Evolutionary conservation across 169 alveolate genomes (phyloP).

Genomic region (Theileria annulata): DNA sequence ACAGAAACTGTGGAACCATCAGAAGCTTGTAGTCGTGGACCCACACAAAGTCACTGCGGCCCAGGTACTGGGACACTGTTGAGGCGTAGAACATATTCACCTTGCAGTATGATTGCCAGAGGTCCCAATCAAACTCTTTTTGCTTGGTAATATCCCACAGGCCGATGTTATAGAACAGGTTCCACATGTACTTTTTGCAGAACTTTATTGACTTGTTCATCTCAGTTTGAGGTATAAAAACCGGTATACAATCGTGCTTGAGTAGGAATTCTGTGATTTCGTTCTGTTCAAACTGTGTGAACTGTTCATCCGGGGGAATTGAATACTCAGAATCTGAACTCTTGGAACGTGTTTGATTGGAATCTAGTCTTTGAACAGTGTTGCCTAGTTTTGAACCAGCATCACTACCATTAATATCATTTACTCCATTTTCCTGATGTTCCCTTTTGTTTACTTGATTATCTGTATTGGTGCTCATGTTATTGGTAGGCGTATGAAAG

Average conservation of each 20-base stretch:
- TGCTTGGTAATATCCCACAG: conserved; percentile 72
- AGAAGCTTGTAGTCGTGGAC: conserved; percentile 89
- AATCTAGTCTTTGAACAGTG: background rate
- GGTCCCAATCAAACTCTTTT: conserved; percentile 75
- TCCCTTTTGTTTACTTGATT: background rate
- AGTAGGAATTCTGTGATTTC: conserved; percentile 31
- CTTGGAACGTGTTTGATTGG: background rate
- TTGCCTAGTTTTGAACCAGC: background rate
- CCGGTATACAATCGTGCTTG: conserved; percentile 65
- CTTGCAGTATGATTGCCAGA: conserved; percentile 74
- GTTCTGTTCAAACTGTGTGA: conserved; percentile 47
- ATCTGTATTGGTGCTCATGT: background rate
- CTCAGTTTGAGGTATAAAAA: conserved; percentile 36
- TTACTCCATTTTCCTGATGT: background rate
- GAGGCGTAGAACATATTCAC: conserved; percentile 72
- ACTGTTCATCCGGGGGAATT: conserved; percentile 1
- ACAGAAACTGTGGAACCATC: conserved; percentile 82
- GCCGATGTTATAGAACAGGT: conserved; percentile 76
- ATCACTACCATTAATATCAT: background rate
- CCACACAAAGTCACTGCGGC: conserved; percentile 80
- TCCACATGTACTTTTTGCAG: conserved; percentile 62
- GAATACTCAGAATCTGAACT: conserved; percentile 2
- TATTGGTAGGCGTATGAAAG: background rate
- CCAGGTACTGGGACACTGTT: conserved; percentile 54
- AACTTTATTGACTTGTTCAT: conserved; percentile 30